A percentile compares a stretch with the other conserved stretches of the same genome.
Evolutionary conservation across 345 rosid species (phyloP).

Genomic region (Theobroma cacao): DNA sequence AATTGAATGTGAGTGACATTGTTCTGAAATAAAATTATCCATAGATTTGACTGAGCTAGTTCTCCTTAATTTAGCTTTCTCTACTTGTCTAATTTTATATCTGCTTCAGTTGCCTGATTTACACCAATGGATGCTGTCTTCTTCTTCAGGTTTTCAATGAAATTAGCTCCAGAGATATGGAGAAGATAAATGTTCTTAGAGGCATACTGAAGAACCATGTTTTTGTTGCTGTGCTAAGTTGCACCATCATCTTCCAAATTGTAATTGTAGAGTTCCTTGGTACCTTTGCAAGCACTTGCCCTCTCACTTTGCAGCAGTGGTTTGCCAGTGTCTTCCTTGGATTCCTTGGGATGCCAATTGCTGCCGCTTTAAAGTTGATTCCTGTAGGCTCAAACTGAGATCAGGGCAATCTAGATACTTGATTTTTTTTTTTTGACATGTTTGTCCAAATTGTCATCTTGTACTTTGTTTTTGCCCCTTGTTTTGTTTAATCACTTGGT

Average conservation of each 20-base stretch:
- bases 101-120: slow-evolving; percentile 9
- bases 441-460: not conserved
- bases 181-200: slow-evolving; percentile 65
- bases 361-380: slow-evolving; percentile 77
- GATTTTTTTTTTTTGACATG: not conserved
- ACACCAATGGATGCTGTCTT: not conserved
- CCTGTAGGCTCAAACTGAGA: slow-evolving; percentile 51
- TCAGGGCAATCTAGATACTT: not conserved
- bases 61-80: not conserved
- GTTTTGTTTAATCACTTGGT: not conserved
- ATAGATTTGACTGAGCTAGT: not conserved
- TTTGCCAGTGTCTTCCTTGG: slow-evolving; percentile 66
- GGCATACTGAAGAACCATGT: slow-evolving; percentile 66
- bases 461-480: not conserved
- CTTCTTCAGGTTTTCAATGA: slow-evolving; percentile 62
- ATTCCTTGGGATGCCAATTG: slow-evolving; percentile 93
- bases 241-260: slow-evolving; percentile 66
- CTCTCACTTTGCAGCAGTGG: slow-evolving; percentile 75
- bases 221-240: slow-evolving; percentile 49
- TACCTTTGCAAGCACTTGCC: slow-evolving; percentile 70
- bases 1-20: not conserved
- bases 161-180: slow-evolving; percentile 82
- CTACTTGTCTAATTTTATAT: not conserved
- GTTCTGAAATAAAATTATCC: not conserved
- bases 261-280: slow-evolving; percentile 64